These are phyloP conservation scores for Rhizopus arrhizus DNA, from an alignment of 371 early-diverging fungal species.

Conservation along the genomic window DNA sequence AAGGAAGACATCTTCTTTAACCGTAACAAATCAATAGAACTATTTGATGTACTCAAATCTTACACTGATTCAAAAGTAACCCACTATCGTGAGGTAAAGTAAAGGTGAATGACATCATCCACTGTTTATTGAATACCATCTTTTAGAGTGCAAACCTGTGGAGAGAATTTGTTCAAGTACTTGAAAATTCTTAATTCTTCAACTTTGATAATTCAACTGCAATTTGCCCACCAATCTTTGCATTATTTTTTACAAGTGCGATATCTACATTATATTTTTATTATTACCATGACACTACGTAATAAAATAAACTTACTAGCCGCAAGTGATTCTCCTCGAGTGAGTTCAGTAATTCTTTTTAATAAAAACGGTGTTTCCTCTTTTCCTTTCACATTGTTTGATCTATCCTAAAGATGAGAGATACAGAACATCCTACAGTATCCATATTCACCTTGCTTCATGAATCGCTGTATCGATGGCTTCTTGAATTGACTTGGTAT, in stretches of 20 bases:
- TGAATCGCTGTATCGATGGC: constrained; percentile 73
- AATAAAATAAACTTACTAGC: constrained; percentile 63
- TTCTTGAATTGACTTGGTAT: constrained; percentile 62
- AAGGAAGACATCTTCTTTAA: constrained; percentile 84
- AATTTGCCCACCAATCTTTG: constrained; percentile 76
- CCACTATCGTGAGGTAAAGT: constrained; percentile 74
- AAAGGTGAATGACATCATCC: no score
- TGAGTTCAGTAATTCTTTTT: constrained; percentile 77
- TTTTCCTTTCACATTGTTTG: constrained; percentile 72
- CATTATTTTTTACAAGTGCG: constrained; percentile 90
- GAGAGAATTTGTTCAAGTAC: constrained; percentile 67
- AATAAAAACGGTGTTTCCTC: constrained; percentile 91
- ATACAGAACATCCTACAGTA: no score
- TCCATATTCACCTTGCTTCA: constrained; percentile 58
- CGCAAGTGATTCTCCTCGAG: constrained; percentile 76
- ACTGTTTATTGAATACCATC: constrained; percentile 1
- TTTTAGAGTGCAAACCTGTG: constrained; percentile 59
- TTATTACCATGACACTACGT: neutral
- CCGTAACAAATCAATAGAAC: constrained; percentile 75
- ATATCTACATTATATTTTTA: constrained; percentile 59
- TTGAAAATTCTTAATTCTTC: constrained; percentile 40
- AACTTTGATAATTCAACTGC: constrained; percentile 45
- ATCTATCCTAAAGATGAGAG: constrained; percentile 29
- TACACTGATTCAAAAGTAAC: constrained; percentile 78
- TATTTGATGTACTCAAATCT: constrained; percentile 71